phyloP scores from a whole-genome alignment of 176 grass and related monocot species.

The Rhynchospora breviuscula region DNA sequence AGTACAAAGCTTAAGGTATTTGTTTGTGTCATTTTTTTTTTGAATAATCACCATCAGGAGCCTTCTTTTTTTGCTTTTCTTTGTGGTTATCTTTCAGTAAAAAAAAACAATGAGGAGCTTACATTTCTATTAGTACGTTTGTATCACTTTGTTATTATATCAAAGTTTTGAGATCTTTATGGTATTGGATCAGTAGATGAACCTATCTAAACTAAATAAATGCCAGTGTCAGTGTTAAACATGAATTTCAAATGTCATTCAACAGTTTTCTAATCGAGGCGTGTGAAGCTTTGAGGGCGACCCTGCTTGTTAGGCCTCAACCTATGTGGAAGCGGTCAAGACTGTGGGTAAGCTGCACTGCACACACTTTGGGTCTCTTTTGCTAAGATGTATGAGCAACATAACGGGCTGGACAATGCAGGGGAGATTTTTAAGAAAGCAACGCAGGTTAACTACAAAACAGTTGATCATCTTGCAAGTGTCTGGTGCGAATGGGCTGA shows the following conservation, averaged over 20 bases:
- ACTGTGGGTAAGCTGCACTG: slow-evolving; percentile 56
- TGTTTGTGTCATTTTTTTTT: slow-evolving; percentile 18
- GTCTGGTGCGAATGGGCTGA: slow-evolving; percentile 63
- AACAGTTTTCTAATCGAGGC: slow-evolving; percentile 16
- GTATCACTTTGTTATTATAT: no score
- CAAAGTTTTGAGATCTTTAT: no score
- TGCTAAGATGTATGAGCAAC: slow-evolving; percentile 51
- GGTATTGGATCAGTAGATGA: background rate
- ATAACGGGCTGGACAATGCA: slow-evolving; percentile 41
- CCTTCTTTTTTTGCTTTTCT: background rate
- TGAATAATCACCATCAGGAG: background rate
- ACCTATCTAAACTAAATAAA: background rate
- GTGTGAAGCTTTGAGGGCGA: slow-evolving; percentile 49
- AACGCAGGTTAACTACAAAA: slow-evolving; percentile 53
- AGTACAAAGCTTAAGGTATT: slow-evolving; percentile 76
- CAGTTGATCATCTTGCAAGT: slow-evolving; percentile 47
- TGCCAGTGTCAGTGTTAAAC: background rate
- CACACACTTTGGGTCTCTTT: slow-evolving; percentile 71
- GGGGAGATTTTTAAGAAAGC: slow-evolving; percentile 47
- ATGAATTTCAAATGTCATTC: background rate
- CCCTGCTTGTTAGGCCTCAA: slow-evolving; percentile 36
- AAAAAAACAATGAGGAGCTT: no score
- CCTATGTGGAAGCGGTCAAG: slow-evolving; percentile 49
- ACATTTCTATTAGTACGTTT: no score
- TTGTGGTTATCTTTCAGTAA: background rate